phyloP scores from a whole-genome alignment of 2,329 filamentous ascomycete genomes.

The Pseudopithomyces maydicus region DNA sequence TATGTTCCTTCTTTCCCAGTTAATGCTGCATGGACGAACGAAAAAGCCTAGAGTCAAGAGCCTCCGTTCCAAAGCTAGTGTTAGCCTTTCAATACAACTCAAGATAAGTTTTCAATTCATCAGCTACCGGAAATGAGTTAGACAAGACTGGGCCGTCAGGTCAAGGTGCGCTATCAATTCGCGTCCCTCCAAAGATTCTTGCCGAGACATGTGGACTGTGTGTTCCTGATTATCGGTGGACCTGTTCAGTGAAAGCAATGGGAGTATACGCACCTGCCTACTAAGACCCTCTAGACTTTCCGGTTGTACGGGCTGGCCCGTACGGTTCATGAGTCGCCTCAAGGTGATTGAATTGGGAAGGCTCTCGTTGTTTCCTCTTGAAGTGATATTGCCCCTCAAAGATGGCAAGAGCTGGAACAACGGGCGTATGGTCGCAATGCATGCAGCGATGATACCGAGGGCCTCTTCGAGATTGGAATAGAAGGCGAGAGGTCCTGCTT shows the following conservation, averaged over 20 bases:
- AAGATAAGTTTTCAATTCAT: too few species aligned
- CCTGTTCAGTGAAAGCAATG: too few species aligned
- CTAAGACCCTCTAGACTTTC: neutral
- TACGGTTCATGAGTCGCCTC: neutral
- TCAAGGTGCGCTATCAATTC: too few species aligned
- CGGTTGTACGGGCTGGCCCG: neutral
- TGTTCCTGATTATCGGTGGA: neutral
- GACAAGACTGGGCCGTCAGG: too few species aligned
- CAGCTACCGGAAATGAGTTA: too few species aligned
- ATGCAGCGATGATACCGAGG: constrained; percentile 52
- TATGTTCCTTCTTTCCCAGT: too few species aligned
- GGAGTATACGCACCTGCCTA: too few species aligned
- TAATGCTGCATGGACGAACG: too few species aligned
- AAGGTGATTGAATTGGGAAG: neutral
- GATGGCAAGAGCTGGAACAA: constrained; percentile 32
- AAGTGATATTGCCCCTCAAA: constrained; percentile 14
- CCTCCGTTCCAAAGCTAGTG: too few species aligned
- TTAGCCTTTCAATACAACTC: too few species aligned
- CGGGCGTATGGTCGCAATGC: constrained; percentile 50
- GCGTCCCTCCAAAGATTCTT: neutral
- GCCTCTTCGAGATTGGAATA: constrained; percentile 52
- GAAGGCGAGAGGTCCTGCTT: constrained; percentile 45
- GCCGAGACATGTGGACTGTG: neutral
- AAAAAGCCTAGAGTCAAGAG: too few species aligned
- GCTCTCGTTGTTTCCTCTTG: neutral